Evolutionary conservation across 768 basidiomycete genomes (phyloP).

Genomic region (Phanerochaete sordida): DNA sequence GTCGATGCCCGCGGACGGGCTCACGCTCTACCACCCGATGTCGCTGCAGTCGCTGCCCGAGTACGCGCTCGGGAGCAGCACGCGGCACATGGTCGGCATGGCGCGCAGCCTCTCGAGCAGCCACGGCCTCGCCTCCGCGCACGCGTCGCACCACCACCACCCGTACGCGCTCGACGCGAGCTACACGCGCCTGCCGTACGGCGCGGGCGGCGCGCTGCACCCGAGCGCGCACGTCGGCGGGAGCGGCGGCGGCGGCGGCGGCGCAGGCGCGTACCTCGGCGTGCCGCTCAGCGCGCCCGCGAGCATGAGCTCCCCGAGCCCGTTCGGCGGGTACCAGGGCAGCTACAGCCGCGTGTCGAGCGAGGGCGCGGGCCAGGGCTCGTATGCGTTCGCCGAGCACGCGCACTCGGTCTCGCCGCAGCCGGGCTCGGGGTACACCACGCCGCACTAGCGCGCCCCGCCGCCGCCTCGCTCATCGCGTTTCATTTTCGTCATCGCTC

Average conservation of each 20-base stretch:
- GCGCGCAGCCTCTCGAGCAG: conserved; percentile 21
- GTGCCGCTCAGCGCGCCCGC: conserved; percentile 17
- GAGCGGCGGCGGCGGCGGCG: not conserved
- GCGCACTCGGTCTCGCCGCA: conserved; percentile 26
- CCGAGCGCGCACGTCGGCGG: conserved; percentile 12
- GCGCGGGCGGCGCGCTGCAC: conserved; percentile 16
- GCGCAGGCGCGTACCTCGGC: conserved; percentile 13
- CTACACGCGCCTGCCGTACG: conserved; percentile 13
- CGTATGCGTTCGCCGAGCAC: conserved; percentile 25
- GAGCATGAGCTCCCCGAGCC: conserved; percentile 1
- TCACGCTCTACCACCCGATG: conserved; percentile 79
- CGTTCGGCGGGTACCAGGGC: conserved; percentile 13
- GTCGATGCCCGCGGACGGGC: conserved; percentile 65
- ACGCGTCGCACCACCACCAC: conserved; percentile 17
- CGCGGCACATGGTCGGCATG: conserved; percentile 28
- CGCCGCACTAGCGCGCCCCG: conserved; percentile 23
- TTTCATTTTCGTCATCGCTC: no score
- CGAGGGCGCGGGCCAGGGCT: not conserved
- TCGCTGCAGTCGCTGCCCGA: conserved; percentile 55
- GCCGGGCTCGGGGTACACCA: conserved; percentile 31
- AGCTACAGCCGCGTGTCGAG: not conserved
- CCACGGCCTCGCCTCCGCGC: conserved; percentile 18
- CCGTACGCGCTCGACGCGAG: conserved; percentile 20
- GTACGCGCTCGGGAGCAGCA: conserved; percentile 14
- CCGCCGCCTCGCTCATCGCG: no score